Percentiles rank a stretch among this genome's conserved stretches.
phyloP scores from a whole-genome alignment of 2,329 filamentous ascomycete species.

The Beauveria sp. region DNA sequence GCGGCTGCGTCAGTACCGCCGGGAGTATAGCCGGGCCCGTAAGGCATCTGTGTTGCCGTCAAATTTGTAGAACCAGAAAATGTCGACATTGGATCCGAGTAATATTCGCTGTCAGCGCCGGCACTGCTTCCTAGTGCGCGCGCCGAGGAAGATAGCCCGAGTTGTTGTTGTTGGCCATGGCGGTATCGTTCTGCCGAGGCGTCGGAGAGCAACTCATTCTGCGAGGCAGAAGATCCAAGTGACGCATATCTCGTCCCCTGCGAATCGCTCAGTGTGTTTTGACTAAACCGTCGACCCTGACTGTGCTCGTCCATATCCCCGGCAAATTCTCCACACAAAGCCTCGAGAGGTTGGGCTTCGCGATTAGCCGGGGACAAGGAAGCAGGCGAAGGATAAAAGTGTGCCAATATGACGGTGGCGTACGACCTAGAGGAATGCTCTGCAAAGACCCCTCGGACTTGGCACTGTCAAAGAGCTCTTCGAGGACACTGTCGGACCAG shows the following conservation, averaged over 20 bases:
- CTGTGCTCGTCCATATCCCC: slow-evolving; percentile 10
- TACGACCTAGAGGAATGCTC: slow-evolving; percentile 44
- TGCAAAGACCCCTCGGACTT: slow-evolving; percentile 32
- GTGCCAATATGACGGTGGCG: neutral
- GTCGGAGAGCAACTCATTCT: slow-evolving; percentile 28
- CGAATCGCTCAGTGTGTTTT: neutral
- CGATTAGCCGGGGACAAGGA: slow-evolving; percentile 10
- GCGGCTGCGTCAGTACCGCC: slow-evolving; percentile 31
- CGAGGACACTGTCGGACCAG: neutral
- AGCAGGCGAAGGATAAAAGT: slow-evolving; percentile 6
- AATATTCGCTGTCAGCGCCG: slow-evolving; percentile 52
- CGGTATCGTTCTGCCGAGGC: slow-evolving; percentile 36
- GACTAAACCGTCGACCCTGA: slow-evolving; percentile 1
- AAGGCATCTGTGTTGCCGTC: slow-evolving; percentile 45
- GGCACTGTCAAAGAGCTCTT: neutral
- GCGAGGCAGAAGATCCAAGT: slow-evolving; percentile 36
- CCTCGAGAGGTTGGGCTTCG: slow-evolving; percentile 1
- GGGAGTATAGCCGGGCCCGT: slow-evolving; percentile 59
- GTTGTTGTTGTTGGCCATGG: slow-evolving; percentile 29
- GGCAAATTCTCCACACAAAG: slow-evolving; percentile 1
- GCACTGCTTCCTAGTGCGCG: slow-evolving; percentile 46
- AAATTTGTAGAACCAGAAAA: slow-evolving; percentile 48
- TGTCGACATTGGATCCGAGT: slow-evolving; percentile 43
- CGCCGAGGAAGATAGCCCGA: slow-evolving; percentile 40
- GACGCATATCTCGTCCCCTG: slow-evolving; percentile 40